A percentile compares a stretch with the other conserved stretches of the same genome.
Conservation (phyloP, 2,329 filamentous ascomycete species). For the Chrysoporthe puriensis region DNA sequence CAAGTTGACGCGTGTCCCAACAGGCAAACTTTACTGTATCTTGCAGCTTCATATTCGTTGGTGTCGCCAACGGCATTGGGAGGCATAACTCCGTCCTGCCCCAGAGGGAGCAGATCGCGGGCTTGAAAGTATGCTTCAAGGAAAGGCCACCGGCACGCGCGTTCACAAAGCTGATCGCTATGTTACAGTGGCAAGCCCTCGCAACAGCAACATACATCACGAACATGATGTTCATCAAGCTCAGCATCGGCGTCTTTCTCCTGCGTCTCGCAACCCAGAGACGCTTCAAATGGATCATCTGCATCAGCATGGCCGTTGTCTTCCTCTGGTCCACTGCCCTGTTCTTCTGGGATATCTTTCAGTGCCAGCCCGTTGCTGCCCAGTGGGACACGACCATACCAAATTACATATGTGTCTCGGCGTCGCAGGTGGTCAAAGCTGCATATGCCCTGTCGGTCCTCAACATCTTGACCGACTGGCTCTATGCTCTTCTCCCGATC, state of each 20-base stretch:
- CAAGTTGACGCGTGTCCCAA: conserved; percentile 16
- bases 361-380: conserved; percentile 53
- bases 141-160: not conserved
- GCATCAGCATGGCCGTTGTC: conserved; percentile 50
- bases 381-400: conserved; percentile 58
- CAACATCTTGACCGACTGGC: conserved; percentile 58
- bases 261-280: conserved; percentile 50
- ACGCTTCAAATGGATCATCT: conserved; percentile 53
- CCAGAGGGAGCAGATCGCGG: conserved; percentile 45
- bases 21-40: conserved; percentile 52
- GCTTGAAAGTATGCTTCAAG: conserved; percentile 46
- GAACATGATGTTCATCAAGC: conserved; percentile 61
- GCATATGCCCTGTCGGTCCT: conserved; percentile 57
- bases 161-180: not conserved
- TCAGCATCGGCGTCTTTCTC: conserved; percentile 58
- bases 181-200: conserved; percentile 52
- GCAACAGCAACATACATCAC: conserved; percentile 54
- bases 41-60: conserved; percentile 50
- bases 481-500: conserved; percentile 57
- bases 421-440: conserved; percentile 49
- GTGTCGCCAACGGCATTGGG: conserved; percentile 49
- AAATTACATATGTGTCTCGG: conserved; percentile 46
- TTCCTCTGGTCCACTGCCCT: conserved; percentile 50
- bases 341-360: conserved; percentile 57
- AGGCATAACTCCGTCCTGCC: conserved; percentile 51